phyloP scores from a whole-genome alignment of 495 filamentous ascomycete species.

The Tuber melanosporum region DNA sequence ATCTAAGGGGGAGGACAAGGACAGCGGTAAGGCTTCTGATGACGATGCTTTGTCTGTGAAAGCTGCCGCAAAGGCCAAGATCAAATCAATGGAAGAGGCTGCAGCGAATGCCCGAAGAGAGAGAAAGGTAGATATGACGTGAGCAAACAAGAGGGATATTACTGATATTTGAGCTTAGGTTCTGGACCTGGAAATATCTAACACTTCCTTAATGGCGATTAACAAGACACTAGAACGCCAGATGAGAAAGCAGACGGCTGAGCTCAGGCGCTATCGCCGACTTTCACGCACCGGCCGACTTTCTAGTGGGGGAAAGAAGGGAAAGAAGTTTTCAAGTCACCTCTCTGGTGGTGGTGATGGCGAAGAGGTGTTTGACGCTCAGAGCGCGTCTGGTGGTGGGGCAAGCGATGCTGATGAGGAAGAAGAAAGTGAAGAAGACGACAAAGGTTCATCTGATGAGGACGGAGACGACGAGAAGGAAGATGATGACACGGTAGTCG shows the following conservation, averaged over 20 bases:
- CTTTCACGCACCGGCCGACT: constrained; percentile 65
- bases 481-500: constrained; percentile 43
- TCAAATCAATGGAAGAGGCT: constrained; percentile 39
- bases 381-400: constrained; percentile 9
- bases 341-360: constrained; percentile 7
- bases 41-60: constrained; percentile 22
- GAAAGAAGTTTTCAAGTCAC: constrained; percentile 22
- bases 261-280: constrained; percentile 75
- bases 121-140: constrained; percentile 53
- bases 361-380: background rate
- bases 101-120: constrained; percentile 82
- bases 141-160: background rate
- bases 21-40: constrained; percentile 31
- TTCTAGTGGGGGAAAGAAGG: constrained; percentile 30
- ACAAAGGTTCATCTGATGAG: constrained; percentile 44
- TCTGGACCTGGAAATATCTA: constrained; percentile 94
- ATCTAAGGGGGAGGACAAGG: constrained; percentile 27
- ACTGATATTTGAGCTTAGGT: constrained; percentile 47
- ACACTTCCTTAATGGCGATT: constrained; percentile 92
- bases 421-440: constrained; percentile 42
- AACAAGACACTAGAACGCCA: constrained; percentile 88
- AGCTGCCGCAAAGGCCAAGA: constrained; percentile 28
- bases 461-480: constrained; percentile 48
- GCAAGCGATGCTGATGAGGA: constrained; percentile 40
- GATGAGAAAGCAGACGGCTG: constrained; percentile 81